A percentile compares a stretch with the other conserved stretches of the same genome.
These are phyloP conservation scores for Glebionis coronaria DNA, from an alignment of 129 eudicot genomes.

Conservation along the genomic window DNA sequence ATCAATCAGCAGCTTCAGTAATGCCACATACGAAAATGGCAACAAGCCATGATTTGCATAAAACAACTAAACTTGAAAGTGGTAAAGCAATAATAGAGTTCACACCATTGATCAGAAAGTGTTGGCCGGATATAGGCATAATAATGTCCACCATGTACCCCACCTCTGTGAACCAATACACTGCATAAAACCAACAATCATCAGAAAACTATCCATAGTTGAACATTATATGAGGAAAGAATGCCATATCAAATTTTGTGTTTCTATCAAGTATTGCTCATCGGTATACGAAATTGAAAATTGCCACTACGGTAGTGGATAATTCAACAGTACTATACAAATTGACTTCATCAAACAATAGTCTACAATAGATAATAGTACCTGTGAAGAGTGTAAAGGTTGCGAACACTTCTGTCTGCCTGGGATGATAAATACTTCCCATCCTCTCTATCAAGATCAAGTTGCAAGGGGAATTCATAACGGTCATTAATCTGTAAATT, in stretches of 20 bases:
- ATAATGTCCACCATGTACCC: slow-evolving; percentile 95
- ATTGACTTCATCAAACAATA: background rate
- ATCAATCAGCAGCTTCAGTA: slow-evolving; percentile 12
- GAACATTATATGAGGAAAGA: background rate
- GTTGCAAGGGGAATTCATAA: slow-evolving; percentile 84
- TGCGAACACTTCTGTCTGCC: slow-evolving; percentile 80
- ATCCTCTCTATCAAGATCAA: slow-evolving; percentile 84
- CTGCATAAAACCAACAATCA: slow-evolving; percentile 45
- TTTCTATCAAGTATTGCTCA: background rate
- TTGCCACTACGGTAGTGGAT: background rate
- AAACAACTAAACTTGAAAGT: slow-evolving; percentile 5
- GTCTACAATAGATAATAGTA: slow-evolving; percentile 22
- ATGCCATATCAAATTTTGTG: background rate
- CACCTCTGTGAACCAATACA: slow-evolving; percentile 95
- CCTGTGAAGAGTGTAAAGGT: slow-evolving; percentile 87
- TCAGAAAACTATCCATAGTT: background rate
- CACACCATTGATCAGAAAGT: slow-evolving; percentile 79
- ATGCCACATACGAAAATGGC: background rate
- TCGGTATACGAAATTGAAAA: background rate
- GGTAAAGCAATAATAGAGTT: background rate
- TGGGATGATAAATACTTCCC: slow-evolving; percentile 80
- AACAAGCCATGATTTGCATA: slow-evolving; percentile 2
- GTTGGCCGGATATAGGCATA: slow-evolving; percentile 91
- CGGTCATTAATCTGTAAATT: slow-evolving; percentile 73
- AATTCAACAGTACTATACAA: no score